These are phyloP conservation scores for Saccharomyces hybrid DNA, from an alignment of 1,139 yeast genomes.

Conservation along the genomic window DNA sequence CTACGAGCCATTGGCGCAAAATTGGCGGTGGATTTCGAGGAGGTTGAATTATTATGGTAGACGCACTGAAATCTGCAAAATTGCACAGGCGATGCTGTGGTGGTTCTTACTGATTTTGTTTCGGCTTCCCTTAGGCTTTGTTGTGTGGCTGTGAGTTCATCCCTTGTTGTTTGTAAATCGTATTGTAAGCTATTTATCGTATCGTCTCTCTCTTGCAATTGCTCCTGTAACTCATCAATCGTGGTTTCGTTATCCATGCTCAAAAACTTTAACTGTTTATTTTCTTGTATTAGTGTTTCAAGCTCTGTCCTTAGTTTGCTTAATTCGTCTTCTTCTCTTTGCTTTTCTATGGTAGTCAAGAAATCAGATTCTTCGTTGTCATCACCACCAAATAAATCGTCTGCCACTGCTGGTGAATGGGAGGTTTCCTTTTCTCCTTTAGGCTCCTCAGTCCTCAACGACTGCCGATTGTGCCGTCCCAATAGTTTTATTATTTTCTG, in stretches of 20 bases:
- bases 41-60: slow-evolving; percentile 5
- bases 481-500: not conserved
- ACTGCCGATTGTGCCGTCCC: not conserved
- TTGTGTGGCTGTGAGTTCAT: slow-evolving; percentile 19
- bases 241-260: slow-evolving; percentile 45
- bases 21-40: slow-evolving; percentile 1
- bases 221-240: slow-evolving; percentile 34
- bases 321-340: slow-evolving; percentile 27
- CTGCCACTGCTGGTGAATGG: not conserved
- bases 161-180: slow-evolving; percentile 11
- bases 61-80: slow-evolving; percentile 14
- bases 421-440: not conserved
- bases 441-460: not conserved
- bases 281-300: slow-evolving; percentile 29
- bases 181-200: slow-evolving; percentile 29
- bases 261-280: slow-evolving; percentile 34
- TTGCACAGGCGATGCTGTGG: slow-evolving; percentile 17
- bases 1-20: not conserved
- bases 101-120: slow-evolving; percentile 12
- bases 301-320: slow-evolving; percentile 26
- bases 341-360: slow-evolving; percentile 28
- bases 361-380: slow-evolving; percentile 20
- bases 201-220: slow-evolving; percentile 31
- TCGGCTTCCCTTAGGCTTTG: slow-evolving; percentile 19
- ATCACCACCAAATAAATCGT: slow-evolving; percentile 8